Conservation (phyloP, 306 rosid species). For the Pachyrhizus erosus region DNA sequence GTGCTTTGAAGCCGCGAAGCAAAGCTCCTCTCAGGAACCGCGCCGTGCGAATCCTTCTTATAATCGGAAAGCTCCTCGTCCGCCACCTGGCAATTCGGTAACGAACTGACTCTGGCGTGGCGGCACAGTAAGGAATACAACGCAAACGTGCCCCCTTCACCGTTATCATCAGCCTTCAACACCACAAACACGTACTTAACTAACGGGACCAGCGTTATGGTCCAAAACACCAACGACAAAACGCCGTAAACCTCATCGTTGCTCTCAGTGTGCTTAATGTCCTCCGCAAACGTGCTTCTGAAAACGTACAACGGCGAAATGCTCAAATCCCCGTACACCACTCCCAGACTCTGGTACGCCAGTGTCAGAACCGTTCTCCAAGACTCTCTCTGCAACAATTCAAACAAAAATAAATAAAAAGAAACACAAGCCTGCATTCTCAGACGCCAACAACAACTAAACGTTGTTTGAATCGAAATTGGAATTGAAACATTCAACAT, state of each 20-base stretch:
- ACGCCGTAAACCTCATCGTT: conserved; percentile 90
- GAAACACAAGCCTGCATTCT: conserved; percentile 27
- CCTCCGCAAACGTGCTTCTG: conserved; percentile 80
- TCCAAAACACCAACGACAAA: conserved; percentile 92
- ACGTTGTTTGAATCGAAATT: conserved; percentile 29
- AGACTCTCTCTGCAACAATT: conserved; percentile 62
- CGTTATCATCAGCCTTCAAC: conserved; percentile 89
- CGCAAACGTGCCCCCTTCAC: conserved; percentile 98
- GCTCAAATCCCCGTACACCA: conserved; percentile 96
- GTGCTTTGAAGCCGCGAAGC: conserved; percentile 59
- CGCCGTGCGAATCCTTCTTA: conserved; percentile 48
- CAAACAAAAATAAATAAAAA: not conserved
- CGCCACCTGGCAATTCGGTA: conserved; percentile 76
- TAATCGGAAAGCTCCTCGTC: conserved; percentile 80
- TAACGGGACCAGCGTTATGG: conserved; percentile 80
- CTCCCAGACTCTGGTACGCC: conserved; percentile 97
- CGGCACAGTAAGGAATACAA: conserved; percentile 89
- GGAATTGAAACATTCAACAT: conserved; percentile 30
- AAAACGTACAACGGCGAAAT: conserved; percentile 89
- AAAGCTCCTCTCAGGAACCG: conserved; percentile 43
- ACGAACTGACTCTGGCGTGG: conserved; percentile 73
- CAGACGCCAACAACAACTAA: conserved; percentile 12
- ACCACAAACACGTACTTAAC: conserved; percentile 89
- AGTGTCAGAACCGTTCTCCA: conserved; percentile 81
- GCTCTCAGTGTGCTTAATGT: conserved; percentile 60